These are phyloP conservation scores for Lactarius pseudohatsudake DNA, from an alignment of 768 basidiomycete species.

Conservation along the genomic window DNA sequence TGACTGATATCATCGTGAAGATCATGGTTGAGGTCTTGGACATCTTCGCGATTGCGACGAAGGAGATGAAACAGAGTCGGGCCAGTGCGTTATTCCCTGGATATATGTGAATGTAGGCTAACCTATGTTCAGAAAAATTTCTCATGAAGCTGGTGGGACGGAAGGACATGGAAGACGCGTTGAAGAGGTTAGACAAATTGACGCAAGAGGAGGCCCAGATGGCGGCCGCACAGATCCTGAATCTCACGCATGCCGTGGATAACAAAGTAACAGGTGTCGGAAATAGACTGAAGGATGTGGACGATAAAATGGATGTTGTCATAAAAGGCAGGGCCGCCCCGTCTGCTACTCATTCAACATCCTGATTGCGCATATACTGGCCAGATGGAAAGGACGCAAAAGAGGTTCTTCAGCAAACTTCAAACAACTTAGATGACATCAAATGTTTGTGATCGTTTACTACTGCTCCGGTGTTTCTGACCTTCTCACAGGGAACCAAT, in stretches of 20 bases:
- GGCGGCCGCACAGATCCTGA: background rate
- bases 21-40: background rate
- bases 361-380: too few species aligned
- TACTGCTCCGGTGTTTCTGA: background rate
- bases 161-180: background rate
- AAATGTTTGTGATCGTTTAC: background rate
- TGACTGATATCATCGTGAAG: background rate
- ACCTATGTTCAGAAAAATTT: background rate
- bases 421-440: background rate
- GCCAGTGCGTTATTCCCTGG: background rate
- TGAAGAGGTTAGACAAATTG: background rate
- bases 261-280: too few species aligned
- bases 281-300: background rate
- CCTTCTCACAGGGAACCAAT: too few species aligned
- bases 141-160: background rate
- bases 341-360: rapidly evolving
- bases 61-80: background rate
- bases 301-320: background rate
- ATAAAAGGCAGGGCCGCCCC: background rate
- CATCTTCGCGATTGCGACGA: background rate
- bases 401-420: background rate
- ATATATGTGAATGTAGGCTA: too few species aligned
- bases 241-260: background rate
- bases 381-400: background rate
- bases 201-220: background rate